Percentiles rank a stretch among this genome's conserved stretches.
Conservation (phyloP, 768 basidiomycete genomes). For the Dioszegia hungarica region DNA sequence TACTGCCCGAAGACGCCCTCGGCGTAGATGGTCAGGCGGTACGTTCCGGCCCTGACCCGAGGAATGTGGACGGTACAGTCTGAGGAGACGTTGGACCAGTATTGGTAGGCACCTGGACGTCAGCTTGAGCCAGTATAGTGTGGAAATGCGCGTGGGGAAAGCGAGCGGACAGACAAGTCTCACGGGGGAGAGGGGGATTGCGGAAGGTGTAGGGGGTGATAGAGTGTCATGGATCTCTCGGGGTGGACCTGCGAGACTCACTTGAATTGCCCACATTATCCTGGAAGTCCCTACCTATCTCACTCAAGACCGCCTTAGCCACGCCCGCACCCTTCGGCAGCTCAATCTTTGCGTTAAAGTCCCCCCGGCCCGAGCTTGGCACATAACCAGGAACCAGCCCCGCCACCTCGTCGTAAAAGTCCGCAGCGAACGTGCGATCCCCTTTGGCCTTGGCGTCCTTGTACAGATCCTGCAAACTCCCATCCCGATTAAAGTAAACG, state of each 20-base stretch:
- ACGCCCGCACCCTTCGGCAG: conserved; percentile 17
- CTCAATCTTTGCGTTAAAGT: conserved; percentile 12
- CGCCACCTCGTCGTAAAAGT: conserved; percentile 32
- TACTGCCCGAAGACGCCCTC: conserved; percentile 30
- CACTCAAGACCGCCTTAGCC: conserved; percentile 19
- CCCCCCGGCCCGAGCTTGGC: conserved; percentile 10
- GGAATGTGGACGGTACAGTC: conserved; percentile 16
- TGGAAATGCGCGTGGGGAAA: no score
- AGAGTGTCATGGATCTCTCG: no score
- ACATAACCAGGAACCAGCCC: conserved; percentile 17
- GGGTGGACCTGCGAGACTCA: not conserved
- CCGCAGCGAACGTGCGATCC: conserved; percentile 10
- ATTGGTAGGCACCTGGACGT: conserved; percentile 15
- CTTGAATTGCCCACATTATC: conserved; percentile 19
- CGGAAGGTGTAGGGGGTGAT: no score
- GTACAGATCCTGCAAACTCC: not conserved
- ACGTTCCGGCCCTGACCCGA: conserved; percentile 29
- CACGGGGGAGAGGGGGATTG: no score
- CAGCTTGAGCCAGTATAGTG: not conserved
- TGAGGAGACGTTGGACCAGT: conserved; percentile 25
- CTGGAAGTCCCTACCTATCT: conserved; percentile 24
- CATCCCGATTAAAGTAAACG: conserved; percentile 19
- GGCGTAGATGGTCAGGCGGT: conserved; percentile 31
- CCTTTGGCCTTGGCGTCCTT: conserved; percentile 2
- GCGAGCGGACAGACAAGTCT: no score